These are phyloP conservation scores for Royoungia palumana DNA, from an alignment of 768 basidiomycete genomes.

Conservation along the genomic window DNA sequence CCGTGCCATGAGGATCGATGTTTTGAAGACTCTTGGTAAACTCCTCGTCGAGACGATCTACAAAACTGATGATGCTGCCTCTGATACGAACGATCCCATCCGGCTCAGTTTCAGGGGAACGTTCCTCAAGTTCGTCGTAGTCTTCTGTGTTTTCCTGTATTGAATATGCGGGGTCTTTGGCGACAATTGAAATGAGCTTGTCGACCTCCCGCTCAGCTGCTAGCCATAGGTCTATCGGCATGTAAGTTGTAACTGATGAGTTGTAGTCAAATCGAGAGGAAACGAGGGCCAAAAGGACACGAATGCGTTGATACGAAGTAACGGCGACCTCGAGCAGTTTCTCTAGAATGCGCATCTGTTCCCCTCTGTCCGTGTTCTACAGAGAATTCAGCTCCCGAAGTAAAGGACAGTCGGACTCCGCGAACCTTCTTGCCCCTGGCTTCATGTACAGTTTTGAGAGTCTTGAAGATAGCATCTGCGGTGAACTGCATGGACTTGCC, in stretches of 20 bases:
- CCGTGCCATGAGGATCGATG: conserved; percentile 98
- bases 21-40: conserved; percentile 97
- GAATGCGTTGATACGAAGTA: conserved; percentile 89
- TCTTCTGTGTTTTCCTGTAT: conserved; percentile 86
- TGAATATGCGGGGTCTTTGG: conserved; percentile 67
- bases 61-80: conserved; percentile 93
- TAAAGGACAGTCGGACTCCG: neutral
- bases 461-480: conserved; percentile 87
- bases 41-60: conserved; percentile 96
- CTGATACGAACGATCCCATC: conserved; percentile 81
- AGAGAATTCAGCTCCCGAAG: conserved; percentile 11
- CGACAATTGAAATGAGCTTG: conserved; percentile 76
- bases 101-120: conserved; percentile 67
- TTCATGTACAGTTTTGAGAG: conserved; percentile 86
- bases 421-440: conserved; percentile 93
- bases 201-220: conserved; percentile 87
- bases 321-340: conserved; percentile 80
- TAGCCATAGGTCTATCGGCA: conserved; percentile 91
- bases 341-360: conserved; percentile 90
- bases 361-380: conserved; percentile 93
- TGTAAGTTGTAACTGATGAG: conserved; percentile 76
- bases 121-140: conserved; percentile 87
- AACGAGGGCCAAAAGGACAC: conserved; percentile 89
- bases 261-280: conserved; percentile 98
- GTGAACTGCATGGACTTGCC: conserved; percentile 82